Conservation (phyloP, 2,329 filamentous ascomycete genomes). For the Teratosphaeria gauchensis region DNA sequence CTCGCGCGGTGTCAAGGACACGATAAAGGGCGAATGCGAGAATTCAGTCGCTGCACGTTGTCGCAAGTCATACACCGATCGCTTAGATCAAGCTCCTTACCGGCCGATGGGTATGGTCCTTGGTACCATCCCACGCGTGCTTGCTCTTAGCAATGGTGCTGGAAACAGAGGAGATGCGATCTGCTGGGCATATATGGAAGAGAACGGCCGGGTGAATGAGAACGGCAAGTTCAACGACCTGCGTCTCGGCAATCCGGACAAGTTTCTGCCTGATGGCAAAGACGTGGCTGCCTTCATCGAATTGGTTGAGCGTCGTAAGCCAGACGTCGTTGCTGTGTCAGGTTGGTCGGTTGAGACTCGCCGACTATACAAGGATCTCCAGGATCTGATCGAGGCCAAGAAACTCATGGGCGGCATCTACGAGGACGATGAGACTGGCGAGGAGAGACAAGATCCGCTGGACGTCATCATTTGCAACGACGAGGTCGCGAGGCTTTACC, state of each 20-base stretch:
- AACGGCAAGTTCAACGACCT: conserved; percentile 81
- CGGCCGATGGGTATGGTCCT: conserved; percentile 88
- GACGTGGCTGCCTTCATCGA: conserved; percentile 65
- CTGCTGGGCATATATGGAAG: conserved; percentile 86
- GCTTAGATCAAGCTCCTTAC: conserved; percentile 90
- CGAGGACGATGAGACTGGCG: conserved; percentile 79
- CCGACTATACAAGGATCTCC: conserved; percentile 70
- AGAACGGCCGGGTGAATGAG: conserved; percentile 81
- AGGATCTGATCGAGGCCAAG: conserved; percentile 67
- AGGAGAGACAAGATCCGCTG: conserved; percentile 65
- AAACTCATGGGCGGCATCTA: conserved; percentile 72
- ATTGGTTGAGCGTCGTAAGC: conserved; percentile 66
- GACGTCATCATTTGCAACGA: conserved; percentile 92
- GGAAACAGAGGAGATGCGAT: conserved; percentile 72
- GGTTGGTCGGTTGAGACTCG: conserved; percentile 83
- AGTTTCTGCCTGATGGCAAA: conserved; percentile 55
- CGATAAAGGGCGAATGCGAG: conserved; percentile 85
- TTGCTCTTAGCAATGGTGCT: conserved; percentile 78
- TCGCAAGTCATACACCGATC: conserved; percentile 78
- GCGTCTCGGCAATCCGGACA: conserved; percentile 53
- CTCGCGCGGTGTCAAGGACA: conserved; percentile 87
- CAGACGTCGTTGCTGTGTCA: conserved; percentile 82
- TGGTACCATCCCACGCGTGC: conserved; percentile 76
- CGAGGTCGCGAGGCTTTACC: conserved; percentile 92
- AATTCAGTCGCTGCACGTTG: conserved; percentile 81